Base-by-base conservation (phyloP, 2,329 filamentous ascomycete species). In the Alternaria longipes region DNA sequence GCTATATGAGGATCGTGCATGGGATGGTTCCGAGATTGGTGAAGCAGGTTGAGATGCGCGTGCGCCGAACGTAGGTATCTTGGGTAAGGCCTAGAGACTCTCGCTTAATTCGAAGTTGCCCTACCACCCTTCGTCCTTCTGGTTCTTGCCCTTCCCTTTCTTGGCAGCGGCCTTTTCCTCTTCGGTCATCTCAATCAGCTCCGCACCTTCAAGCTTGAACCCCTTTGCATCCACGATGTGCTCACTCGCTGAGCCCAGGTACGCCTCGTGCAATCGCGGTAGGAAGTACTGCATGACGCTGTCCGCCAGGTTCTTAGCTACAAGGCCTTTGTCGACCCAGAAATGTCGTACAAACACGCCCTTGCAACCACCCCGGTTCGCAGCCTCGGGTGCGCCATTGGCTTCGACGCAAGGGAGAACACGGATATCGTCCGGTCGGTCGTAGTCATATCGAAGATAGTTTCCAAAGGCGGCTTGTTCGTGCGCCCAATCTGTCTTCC, bases 401-500 rank as follows among this genome's bases (percentile, higher is more conserved):
- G 77, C 77, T 59, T 80, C 76, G 28, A 74, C 74, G 56, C 78
- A 80, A 14, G 77, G 76, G 20, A 80, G 65, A 9, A 78, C 77
- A 36, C 72, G 72, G 36, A 79, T 77, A 42, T 79, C 74, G 18
- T 78, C 69, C n/a, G 74, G 72, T 11, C 75, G 73, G 56, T 78
- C 68, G 60, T 69, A 79, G 53, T 79, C 76, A 63, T 79, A 78
- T 54, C 78, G 75, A 18, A 80, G 63, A 58, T 78, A 78, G 60
- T 79, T 77, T 40, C 76, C 74, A 49, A 80, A 79, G 1, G 78
- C 78, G 22, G 74, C 72, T 60, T 80, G 78, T 58, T 80, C 78
- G 62, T 78, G 76, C 24, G 75, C 73, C 74, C 74, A 77, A 44
- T 74, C 74, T 8, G 66, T 55, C 56, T 75, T 77, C 77, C 76